Evolutionary conservation across 257 asterid species (phyloP), one percentile per base, ranked within the genome.

Genomic region (Ilex aquifolium): DNA sequence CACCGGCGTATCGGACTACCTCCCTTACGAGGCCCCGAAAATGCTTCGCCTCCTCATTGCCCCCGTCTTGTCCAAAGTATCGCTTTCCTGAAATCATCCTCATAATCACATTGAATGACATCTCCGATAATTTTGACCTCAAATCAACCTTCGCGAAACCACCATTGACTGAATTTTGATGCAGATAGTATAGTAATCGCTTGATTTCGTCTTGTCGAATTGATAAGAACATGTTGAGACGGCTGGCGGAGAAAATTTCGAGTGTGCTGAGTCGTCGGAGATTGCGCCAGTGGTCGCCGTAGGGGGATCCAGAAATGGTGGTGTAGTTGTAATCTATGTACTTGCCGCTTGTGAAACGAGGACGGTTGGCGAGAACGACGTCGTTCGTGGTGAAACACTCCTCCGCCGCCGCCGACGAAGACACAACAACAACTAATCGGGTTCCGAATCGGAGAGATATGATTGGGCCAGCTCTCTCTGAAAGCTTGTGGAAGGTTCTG

Each of bases 371-470:
- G 3, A 86, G 44, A 0, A 78, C 73, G 31, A 76, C n/a, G 56
- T 86, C 91, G 64, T 84, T 86, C n/a, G 65, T 75, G 52, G 82
- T 84, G 82, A 86, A 84, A 32, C 95, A 86, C 63, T 86, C 88
- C 31, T 81, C 88, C 3, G 48, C 88, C 14, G 62, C 44, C 39
- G 69, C 59, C 0, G 78, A 67, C 6, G 88, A 80, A 6, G 90
- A 83, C 21, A 79, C 81, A 3, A 75, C 83, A 52, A 85, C 81
- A 40, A 72, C 27, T 1, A 1, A 21, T 21, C 27, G 27, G 27
- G 27, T 21, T 21, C 27, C 27, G 27, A 21, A 21, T 21, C 27
- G 27, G 27, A 21, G 27, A 21, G 27, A 21, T 21, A 21, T 21
- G 27, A 21, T 21, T 21, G 27, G 27, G 27, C 27, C 27, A 21